Percentiles rank a stretch among this genome's conserved stretches.
phyloP scores from a whole-genome alignment of 1,284 basidiomycete species.

The Fistulina hepatica region DNA sequence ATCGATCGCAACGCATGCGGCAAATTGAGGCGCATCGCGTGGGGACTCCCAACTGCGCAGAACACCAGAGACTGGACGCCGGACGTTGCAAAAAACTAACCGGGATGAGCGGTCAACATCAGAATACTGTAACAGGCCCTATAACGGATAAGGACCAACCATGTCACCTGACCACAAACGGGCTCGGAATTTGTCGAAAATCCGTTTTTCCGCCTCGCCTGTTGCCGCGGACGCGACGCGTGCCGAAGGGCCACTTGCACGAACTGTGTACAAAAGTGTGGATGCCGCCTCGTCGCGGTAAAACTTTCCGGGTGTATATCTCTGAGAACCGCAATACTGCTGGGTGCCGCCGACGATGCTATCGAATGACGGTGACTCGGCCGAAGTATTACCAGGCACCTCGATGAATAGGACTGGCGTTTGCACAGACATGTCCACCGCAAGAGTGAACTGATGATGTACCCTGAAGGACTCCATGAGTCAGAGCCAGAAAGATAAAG shows the following conservation, averaged over 20 bases:
- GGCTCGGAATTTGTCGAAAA: slow-evolving; percentile 33
- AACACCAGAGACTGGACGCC: slow-evolving; percentile 39
- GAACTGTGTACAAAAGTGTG: slow-evolving; percentile 37
- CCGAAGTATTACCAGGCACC: slow-evolving; percentile 24
- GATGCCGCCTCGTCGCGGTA: slow-evolving; percentile 34
- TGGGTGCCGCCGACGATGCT: slow-evolving; percentile 24
- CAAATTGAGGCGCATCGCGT: slow-evolving; percentile 36
- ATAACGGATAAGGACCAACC: slow-evolving; percentile 25
- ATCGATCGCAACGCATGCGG: slow-evolving; percentile 24
- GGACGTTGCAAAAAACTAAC: slow-evolving; percentile 41
- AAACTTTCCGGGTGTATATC: slow-evolving; percentile 39
- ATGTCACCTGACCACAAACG: slow-evolving; percentile 40
- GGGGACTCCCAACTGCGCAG: slow-evolving; percentile 36
- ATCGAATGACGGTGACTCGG: slow-evolving; percentile 22
- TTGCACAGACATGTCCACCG: slow-evolving; percentile 32
- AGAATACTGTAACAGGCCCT: not conserved
- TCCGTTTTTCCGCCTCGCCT: slow-evolving; percentile 26
- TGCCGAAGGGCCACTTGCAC: slow-evolving; percentile 34
- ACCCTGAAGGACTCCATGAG: not conserved
- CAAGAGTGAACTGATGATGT: slow-evolving; percentile 22
- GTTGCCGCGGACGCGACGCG: slow-evolving; percentile 30
- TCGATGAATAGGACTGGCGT: slow-evolving; percentile 34
- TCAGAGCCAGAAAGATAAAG: not conserved
- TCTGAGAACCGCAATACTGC: slow-evolving; percentile 22
- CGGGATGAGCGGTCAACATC: slow-evolving; percentile 5